phyloP scores from a whole-genome alignment of 345 rosid genomes.

The Passiflora organensis region DNA sequence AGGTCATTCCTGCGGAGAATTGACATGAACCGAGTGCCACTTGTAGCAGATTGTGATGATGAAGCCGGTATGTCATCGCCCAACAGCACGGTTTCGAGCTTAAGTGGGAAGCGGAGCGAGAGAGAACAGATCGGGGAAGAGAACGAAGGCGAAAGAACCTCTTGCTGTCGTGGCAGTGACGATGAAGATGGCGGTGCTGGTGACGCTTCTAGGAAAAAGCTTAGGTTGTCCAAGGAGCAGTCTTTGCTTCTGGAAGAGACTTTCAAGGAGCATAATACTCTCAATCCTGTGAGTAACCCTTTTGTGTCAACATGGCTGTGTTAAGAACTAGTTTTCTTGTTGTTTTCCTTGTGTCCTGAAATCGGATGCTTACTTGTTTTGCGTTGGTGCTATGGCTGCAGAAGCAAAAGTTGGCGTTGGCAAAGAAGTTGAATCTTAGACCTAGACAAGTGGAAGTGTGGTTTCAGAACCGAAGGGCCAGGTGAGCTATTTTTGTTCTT shows the following conservation, averaged over 20 bases:
- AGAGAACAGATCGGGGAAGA: constrained; percentile 54
- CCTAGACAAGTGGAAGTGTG: constrained; percentile 90
- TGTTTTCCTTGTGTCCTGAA: no score
- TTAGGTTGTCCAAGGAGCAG: constrained; percentile 75
- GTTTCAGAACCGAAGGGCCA: constrained; percentile 91
- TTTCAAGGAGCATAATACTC: constrained; percentile 78
- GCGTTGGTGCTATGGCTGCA: no score
- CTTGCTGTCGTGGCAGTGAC: constrained; percentile 62
- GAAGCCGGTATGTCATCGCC: constrained; percentile 61
- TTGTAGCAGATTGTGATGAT: constrained; percentile 48
- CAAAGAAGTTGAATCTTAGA: constrained; percentile 69
- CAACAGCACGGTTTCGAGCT: constrained; percentile 74
- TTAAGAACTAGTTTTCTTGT: neutral
- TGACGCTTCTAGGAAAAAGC: constrained; percentile 72
- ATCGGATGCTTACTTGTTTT: no score
- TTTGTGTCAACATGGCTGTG: constrained; percentile 42
- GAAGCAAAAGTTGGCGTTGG: constrained; percentile 76
- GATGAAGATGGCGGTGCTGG: constrained; percentile 66
- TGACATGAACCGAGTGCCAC: constrained; percentile 54
- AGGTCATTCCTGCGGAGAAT: constrained; percentile 49
- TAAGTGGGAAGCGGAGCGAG: constrained; percentile 71
- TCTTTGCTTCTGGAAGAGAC: constrained; percentile 76
- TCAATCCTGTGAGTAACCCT: constrained; percentile 89
- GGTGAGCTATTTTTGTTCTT: constrained; percentile 34
- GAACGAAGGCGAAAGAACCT: constrained; percentile 56